Conservation (phyloP, 2,329 filamentous ascomycete species). For the Aspergillus sp. region DNA sequence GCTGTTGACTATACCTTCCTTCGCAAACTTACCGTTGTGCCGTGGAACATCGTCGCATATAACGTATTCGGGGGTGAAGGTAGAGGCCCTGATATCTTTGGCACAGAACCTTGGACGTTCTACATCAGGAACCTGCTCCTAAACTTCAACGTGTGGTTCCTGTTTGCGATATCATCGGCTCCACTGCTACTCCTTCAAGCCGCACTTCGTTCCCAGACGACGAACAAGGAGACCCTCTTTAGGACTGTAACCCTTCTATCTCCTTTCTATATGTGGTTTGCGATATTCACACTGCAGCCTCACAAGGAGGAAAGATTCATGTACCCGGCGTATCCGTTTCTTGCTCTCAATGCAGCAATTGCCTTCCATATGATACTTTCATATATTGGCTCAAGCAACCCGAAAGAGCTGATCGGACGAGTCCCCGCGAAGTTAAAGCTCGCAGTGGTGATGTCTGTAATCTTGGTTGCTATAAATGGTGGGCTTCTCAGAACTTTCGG, state of each 20-base stretch:
- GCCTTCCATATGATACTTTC: constrained; percentile 77
- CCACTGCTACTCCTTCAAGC: constrained; percentile 77
- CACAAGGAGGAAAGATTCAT: constrained; percentile 99
- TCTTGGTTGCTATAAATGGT: constrained; percentile 65
- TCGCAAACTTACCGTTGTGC: constrained; percentile 71
- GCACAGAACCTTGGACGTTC: constrained; percentile 95
- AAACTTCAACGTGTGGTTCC: constrained; percentile 95
- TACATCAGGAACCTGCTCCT: constrained; percentile 87
- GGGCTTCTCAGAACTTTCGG: constrained; percentile 73
- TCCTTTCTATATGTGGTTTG: constrained; percentile 93
- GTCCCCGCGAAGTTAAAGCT: constrained; percentile 77
- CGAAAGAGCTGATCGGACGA: constrained; percentile 65
- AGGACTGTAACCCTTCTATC: constrained; percentile 74
- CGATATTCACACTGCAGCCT: constrained; percentile 85
- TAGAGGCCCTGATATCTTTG: constrained; percentile 85
- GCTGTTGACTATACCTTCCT: constrained; percentile 82
- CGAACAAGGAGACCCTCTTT: constrained; percentile 68
- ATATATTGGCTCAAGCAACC: constrained; percentile 69
- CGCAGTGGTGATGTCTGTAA: constrained; percentile 56
- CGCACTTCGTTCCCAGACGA: constrained; percentile 58
- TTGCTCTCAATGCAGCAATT: constrained; percentile 85
- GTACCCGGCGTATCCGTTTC: constrained; percentile 91
- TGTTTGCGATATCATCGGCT: constrained; percentile 71
- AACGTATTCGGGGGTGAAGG: constrained; percentile 83
- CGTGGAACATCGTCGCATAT: constrained; percentile 93